Evolutionary conservation across 2,329 filamentous ascomycete genomes (phyloP).

Genomic region (Trichothecium roseum): DNA sequence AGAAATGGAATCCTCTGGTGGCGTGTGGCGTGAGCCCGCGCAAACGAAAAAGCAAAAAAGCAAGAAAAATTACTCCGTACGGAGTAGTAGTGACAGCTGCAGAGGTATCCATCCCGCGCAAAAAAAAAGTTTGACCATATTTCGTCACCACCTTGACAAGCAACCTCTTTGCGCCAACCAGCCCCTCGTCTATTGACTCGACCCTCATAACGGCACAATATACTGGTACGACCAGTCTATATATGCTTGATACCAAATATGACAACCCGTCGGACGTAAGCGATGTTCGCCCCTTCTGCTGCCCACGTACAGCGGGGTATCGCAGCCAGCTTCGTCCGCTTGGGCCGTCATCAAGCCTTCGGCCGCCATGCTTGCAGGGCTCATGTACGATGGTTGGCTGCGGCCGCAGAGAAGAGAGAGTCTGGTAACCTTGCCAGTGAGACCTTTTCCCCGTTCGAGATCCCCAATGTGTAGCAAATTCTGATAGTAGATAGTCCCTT

Average conservation of each 20-base stretch:
- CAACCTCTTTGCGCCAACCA: no score
- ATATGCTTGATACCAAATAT: slow-evolving; percentile 9
- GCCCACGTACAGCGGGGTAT: slow-evolving; percentile 29
- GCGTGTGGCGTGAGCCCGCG: no score
- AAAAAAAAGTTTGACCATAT: no score
- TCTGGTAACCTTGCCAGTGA: slow-evolving; percentile 22
- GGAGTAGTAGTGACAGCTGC: no score
- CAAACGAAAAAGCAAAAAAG: no score
- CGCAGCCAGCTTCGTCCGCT: slow-evolving; percentile 36
- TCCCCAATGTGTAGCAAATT: not conserved
- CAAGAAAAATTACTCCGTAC: no score
- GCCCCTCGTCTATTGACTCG: not conserved
- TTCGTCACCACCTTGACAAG: no score
- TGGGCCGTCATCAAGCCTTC: slow-evolving; percentile 37
- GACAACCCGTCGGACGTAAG: slow-evolving; percentile 13
- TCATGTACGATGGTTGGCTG: slow-evolving; percentile 34
- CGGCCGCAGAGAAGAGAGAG: slow-evolving; percentile 14
- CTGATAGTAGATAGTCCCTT: slow-evolving; percentile 25
- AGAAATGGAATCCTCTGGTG: no score
- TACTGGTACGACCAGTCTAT: no score
- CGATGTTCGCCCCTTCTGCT: slow-evolving; percentile 18
- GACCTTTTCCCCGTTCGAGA: not conserved
- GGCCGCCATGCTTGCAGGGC: slow-evolving; percentile 22
- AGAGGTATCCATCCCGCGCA: no score
- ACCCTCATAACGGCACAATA: no score